Evolutionary conservation across 2,329 filamentous ascomycete genomes (phyloP), one percentile per base, ranked within the genome.

Genomic region (Fusarium neocosmosporiellum): DNA sequence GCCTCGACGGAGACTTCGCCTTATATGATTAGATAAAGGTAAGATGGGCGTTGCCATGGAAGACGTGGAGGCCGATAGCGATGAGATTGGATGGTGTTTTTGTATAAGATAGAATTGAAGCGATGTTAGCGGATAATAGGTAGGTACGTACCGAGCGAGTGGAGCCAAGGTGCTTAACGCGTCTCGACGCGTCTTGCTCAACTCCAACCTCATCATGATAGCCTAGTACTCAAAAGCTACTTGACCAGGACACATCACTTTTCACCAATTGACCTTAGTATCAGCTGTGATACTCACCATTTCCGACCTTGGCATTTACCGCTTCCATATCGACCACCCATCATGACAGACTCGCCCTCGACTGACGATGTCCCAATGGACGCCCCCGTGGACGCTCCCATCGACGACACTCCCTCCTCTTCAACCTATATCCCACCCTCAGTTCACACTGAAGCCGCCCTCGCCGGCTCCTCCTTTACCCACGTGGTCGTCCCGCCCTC

Each of bases 401-500:
- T 36, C 59, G 22, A 63, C 36, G 58, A 69, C 50, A 69, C 65
- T 59, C n/a, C 41, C 50, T 50, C 57, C 54, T 53, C 73, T 43
- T 68, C 74, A 36, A 73, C 72, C 69, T 94, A 92, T 82, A 83
- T 93, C 70, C 92, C 93, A 16, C 93, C 93, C 8, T 95, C 92
- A 18, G 87, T 95, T 75, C 83, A 92, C 81, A 78, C 80, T 53
- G 63, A 83, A 20, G 80, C 83, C 41, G 86, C 95, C 69, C 84
- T 93, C 75, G 80, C 86, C 43, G 93, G 93, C 79, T 86, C 87
- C 54, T 91, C 92, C 43, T 94, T 94, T 84, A 87, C 89, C 13
- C 88, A 95, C 82, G 94, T 91, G 1, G 85, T 89, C 18, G 86
- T 94, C 1, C 94, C 93, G 1, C 79, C 88, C 0, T 80, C 83